These are phyloP conservation scores for Sporothrix schenckii DNA, from an alignment of 2,329 filamentous ascomycete genomes.

Conservation along the genomic window DNA sequence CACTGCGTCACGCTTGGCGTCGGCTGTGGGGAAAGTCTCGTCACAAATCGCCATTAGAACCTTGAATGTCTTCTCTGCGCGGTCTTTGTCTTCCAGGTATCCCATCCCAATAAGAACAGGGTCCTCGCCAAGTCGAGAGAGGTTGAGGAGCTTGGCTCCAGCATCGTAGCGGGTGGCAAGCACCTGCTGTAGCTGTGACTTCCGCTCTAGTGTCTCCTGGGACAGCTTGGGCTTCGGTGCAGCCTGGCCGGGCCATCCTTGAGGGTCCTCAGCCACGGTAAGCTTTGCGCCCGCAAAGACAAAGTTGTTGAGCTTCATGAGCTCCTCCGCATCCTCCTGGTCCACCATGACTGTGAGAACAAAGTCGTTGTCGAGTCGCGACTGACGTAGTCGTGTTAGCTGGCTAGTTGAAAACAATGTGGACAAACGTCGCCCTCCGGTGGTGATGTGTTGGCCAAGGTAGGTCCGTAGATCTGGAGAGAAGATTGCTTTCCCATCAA, in stretches of 20 bases:
- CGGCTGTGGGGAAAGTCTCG: slow-evolving; percentile 69
- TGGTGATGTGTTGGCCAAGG: background rate
- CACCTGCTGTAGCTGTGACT: slow-evolving; percentile 69
- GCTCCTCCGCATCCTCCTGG: slow-evolving; percentile 64
- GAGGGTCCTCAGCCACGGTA: slow-evolving; percentile 54
- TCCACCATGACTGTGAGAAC: slow-evolving; percentile 66
- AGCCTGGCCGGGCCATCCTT: slow-evolving; percentile 44
- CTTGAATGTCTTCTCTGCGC: slow-evolving; percentile 84
- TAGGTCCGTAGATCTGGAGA: slow-evolving; percentile 2
- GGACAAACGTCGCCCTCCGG: background rate
- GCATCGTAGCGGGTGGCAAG: slow-evolving; percentile 74
- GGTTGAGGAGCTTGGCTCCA: slow-evolving; percentile 73
- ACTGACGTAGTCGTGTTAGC: slow-evolving; percentile 68
- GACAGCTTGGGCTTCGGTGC: slow-evolving; percentile 48
- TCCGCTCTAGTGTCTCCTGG: slow-evolving; percentile 61
- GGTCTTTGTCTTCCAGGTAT: slow-evolving; percentile 71
- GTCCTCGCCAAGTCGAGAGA: slow-evolving; percentile 77
- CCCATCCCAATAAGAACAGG: slow-evolving; percentile 71
- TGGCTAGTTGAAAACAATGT: slow-evolving; percentile 56
- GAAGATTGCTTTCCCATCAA: background rate
- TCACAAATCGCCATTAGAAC: slow-evolving; percentile 88
- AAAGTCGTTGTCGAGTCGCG: slow-evolving; percentile 67
- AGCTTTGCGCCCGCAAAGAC: slow-evolving; percentile 68
- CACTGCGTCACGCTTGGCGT: slow-evolving; percentile 76
- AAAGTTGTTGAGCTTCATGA: slow-evolving; percentile 70